These are phyloP conservation scores for Trichocladium uniseriatum DNA, from an alignment of 495 filamentous ascomycete species.

Conservation along the genomic window DNA sequence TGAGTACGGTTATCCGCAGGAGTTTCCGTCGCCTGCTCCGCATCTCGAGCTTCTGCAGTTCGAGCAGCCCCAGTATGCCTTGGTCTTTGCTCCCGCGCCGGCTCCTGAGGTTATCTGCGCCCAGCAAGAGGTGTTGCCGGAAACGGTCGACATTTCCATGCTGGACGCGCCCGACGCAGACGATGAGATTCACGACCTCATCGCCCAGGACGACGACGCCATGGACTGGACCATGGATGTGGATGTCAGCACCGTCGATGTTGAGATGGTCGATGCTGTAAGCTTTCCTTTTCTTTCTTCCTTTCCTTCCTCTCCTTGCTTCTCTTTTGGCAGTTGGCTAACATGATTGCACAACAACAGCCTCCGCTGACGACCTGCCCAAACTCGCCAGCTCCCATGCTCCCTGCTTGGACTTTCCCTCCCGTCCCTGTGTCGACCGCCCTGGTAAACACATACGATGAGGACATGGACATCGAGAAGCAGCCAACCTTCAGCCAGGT, in stretches of 20 bases:
- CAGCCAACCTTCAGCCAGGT: neutral
- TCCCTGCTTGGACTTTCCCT: no score
- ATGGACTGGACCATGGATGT: neutral
- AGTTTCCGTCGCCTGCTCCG: neutral
- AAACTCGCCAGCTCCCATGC: neutral
- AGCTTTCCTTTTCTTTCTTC: neutral
- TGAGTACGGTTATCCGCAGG: no score
- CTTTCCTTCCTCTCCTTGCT: neutral
- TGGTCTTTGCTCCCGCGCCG: neutral
- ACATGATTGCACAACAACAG: neutral
- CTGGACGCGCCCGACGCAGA: neutral
- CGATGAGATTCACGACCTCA: neutral
- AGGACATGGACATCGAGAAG: neutral
- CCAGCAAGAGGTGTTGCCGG: neutral
- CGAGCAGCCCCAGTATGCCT: neutral
- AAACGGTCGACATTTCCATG: neutral
- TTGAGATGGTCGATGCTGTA: neutral
- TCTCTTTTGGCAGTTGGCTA: neutral
- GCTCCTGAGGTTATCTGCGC: neutral
- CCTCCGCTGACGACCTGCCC: neutral
- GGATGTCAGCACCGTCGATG: neutral
- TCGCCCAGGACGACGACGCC: neutral
- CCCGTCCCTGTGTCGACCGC: neutral
- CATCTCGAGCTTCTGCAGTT: neutral
- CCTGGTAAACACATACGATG: neutral